These are phyloP conservation scores for Athelia sp. DNA, from an alignment of 1,284 basidiomycete species.

Conservation along the genomic window DNA sequence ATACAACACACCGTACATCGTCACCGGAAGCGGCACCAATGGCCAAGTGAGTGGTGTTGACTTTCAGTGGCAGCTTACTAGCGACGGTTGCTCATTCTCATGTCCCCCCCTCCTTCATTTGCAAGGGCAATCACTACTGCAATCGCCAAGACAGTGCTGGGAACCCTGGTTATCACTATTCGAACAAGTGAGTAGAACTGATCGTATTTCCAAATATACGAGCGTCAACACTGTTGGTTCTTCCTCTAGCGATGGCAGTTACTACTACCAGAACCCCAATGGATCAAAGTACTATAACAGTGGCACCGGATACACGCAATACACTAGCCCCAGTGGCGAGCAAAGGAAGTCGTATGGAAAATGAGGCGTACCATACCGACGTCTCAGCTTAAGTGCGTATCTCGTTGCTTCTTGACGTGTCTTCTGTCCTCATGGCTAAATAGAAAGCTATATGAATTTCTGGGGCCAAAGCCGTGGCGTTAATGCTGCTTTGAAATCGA, in stretches of 20 bases:
- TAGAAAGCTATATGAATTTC: too few relatives aligned
- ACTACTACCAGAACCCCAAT: conserved; percentile 57
- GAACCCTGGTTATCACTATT: conserved; percentile 50
- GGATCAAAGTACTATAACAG: conserved; percentile 56
- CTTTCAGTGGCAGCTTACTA: not conserved
- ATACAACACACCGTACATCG: too few relatives aligned
- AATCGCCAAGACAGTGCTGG: conserved; percentile 37
- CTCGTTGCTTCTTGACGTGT: too few relatives aligned
- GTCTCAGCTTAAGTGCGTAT: too few relatives aligned
- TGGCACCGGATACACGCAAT: conserved; percentile 41
- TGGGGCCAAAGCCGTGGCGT: too few relatives aligned
- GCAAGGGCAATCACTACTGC: conserved; percentile 54
- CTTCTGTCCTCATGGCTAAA: too few relatives aligned
- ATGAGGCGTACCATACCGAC: too few relatives aligned
- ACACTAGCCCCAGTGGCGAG: conserved; percentile 45
- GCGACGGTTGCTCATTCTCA: not conserved
- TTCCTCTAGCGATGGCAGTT: conserved; percentile 42
- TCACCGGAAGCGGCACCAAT: conserved; percentile 47
- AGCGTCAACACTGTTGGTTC: not conserved
- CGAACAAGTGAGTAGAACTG: conserved; percentile 36
- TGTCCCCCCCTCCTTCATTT: too few relatives aligned
- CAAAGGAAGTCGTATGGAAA: conserved; percentile 20
- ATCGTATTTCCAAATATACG: not conserved
- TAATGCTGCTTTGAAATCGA: too few relatives aligned
- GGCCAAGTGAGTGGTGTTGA: conserved; percentile 29